phyloP scores from a whole-genome alignment of 345 rosid genomes.

The Boechera retrofracta region DNA sequence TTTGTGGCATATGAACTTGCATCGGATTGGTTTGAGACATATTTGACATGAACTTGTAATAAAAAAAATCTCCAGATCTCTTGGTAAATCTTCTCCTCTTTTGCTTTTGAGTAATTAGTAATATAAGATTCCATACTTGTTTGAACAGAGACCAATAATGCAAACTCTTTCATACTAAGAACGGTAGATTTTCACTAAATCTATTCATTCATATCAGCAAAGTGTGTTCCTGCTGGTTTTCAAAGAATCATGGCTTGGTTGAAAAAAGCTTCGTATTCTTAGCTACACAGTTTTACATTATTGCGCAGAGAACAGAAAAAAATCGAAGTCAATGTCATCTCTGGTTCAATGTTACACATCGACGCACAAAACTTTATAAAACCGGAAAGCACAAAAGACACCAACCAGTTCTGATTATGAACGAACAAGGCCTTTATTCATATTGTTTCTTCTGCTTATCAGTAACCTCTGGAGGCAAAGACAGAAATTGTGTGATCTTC shows the following conservation, averaged over 20 bases:
- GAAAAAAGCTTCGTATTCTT: slow-evolving; percentile 24
- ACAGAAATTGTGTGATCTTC: slow-evolving; percentile 58
- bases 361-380: slow-evolving; percentile 30
- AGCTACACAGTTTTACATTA: slow-evolving; percentile 38
- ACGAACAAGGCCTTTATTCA: slow-evolving; percentile 18
- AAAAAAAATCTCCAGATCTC: not conserved
- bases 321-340: slow-evolving; percentile 20
- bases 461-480: slow-evolving; percentile 68
- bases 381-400: slow-evolving; percentile 22
- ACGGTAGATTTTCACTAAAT: not conserved
- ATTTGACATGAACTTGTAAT: not conserved
- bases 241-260: not conserved
- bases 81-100: not conserved
- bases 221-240: not conserved
- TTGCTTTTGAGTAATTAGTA: not conserved
- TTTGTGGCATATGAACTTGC: slow-evolving; percentile 24
- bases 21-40: slow-evolving; percentile 18
- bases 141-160: not conserved
- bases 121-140: not conserved
- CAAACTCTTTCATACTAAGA: not conserved
- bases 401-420: slow-evolving; percentile 25
- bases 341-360: slow-evolving; percentile 34
- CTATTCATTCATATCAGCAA: slow-evolving; percentile 1
- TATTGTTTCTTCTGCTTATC: slow-evolving; percentile 39
- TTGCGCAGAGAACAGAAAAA: slow-evolving; percentile 6